Percentiles rank a stretch among this genome's conserved stretches.
These are phyloP conservation scores for Nakazawaea pomicola DNA, from an alignment of 805 yeast species.

Conservation along the genomic window DNA sequence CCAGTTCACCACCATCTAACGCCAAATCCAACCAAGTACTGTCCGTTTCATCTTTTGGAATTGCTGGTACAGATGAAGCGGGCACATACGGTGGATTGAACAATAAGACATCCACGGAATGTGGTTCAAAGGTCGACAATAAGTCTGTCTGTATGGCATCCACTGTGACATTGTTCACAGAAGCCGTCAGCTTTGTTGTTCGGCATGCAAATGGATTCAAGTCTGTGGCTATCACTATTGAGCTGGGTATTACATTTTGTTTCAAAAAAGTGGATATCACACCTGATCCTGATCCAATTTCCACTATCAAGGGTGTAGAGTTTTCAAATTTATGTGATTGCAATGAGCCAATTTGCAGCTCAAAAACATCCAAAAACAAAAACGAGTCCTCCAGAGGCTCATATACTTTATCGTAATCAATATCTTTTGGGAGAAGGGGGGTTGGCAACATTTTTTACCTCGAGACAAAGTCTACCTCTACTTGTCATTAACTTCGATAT, in stretches of 20 bases:
- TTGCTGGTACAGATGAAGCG: conserved; percentile 62
- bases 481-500: not conserved
- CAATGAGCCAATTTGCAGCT: conserved; percentile 37
- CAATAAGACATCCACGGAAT: conserved; percentile 62
- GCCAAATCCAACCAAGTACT: conserved; percentile 85
- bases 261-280: conserved; percentile 76
- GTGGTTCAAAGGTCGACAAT: conserved; percentile 40
- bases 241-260: conserved; percentile 46
- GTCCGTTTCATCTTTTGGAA: conserved; percentile 42
- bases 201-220: conserved; percentile 73
- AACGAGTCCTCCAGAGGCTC: conserved; percentile 96
- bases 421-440: conserved; percentile 46
- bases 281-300: conserved; percentile 92
- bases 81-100: conserved; percentile 99
- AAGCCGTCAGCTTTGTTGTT: conserved; percentile 42
- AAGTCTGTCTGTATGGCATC: conserved; percentile 57
- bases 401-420: conserved; percentile 71
- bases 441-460: conserved; percentile 66
- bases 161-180: conserved; percentile 23
- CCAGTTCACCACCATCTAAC: conserved; percentile 81
- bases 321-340: conserved; percentile 19
- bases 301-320: conserved; percentile 56
- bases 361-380: conserved; percentile 75
- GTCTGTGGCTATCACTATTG: conserved; percentile 67
- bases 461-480: no score